Base-by-base conservation (phyloP, 495 filamentous ascomycete species). In the Neurospora sp. region DNA sequence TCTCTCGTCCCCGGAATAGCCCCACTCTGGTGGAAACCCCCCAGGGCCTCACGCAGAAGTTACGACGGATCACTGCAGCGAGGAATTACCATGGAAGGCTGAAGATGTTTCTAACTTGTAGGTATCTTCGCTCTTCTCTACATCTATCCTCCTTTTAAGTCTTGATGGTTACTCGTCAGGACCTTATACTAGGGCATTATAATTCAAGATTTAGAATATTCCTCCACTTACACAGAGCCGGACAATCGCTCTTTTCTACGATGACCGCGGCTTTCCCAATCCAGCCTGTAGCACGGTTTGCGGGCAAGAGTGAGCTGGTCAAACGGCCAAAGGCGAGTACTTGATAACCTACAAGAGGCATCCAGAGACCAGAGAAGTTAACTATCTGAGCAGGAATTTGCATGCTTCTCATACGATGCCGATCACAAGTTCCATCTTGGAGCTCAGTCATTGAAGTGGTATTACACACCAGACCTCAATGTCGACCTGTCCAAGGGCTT, bases 391-490 rank as follows among this genome's bases (percentile, higher is more conserved):
- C 28, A 94, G 91, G 96, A 99, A 83, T 92, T 98, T 70, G 86
- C 93, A 3, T 92, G 84, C 79, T 99, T 98, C 80, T 98, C 95
- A 1, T 98, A 94, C 81, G 93, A 98, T 82, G 85, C 92, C 13
- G 80, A 93, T 15, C 96, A 92, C 81, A 76, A 86, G n/a, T 93
- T 92, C 77, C 90, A 84, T 69, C 87, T 92, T 13, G 93, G 93
- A 66, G 90, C 92, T 54, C 89, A 90, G 15, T 94, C 93, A 1
- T 77, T 99, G 45, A 87, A 88, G 69, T 97, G 94, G 82, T 99
- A 98, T 82, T 96, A 97, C 78, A 89, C 92, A 13, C 92, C 96
- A 0, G 79, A 79, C 36, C 82, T 97, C 5, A 88, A 89, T 24
- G 86, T 88, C 15, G 89, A 94, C 80, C 84, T 99, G 48, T 93